Evolutionary conservation across 164 flowering plant genomes (phyloP).

Genomic region (Chimonanthus salicifolius): DNA sequence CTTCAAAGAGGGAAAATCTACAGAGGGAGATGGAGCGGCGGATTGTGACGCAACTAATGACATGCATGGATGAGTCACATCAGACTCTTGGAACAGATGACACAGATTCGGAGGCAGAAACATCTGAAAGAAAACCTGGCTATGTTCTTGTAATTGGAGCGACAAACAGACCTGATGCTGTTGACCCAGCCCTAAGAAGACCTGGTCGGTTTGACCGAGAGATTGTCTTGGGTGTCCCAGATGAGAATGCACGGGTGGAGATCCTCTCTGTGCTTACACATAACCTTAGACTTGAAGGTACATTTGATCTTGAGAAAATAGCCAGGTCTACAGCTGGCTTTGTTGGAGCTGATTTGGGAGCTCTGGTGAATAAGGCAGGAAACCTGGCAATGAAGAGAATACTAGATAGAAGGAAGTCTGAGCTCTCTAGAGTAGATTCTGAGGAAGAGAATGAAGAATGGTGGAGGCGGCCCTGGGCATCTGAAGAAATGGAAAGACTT

Average conservation of each 20-base stretch:
- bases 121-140: slow-evolving; percentile 40
- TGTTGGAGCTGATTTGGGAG: slow-evolving; percentile 88
- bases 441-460: slow-evolving; percentile 37
- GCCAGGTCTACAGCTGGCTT: slow-evolving; percentile 85
- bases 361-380: slow-evolving; percentile 74
- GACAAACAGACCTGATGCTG: slow-evolving; percentile 90
- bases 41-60: slow-evolving; percentile 87
- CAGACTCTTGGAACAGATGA: slow-evolving; percentile 27
- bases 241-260: slow-evolving; percentile 73
- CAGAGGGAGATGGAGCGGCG: slow-evolving; percentile 89
- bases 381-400: slow-evolving; percentile 73
- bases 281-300: slow-evolving; percentile 59
- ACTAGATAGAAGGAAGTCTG: slow-evolving; percentile 40
- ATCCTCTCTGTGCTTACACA: slow-evolving; percentile 64
- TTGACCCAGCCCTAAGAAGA: slow-evolving; percentile 85
- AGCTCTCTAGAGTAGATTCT: slow-evolving; percentile 22
- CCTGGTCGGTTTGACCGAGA: slow-evolving; percentile 92
- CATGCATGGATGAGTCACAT: slow-evolving; percentile 86
- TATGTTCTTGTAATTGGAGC: slow-evolving; percentile 95
- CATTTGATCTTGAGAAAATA: slow-evolving; percentile 58
- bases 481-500: slow-evolving; percentile 70
- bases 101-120: slow-evolving; percentile 25
- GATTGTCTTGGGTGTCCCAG: slow-evolving; percentile 69
- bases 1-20: slow-evolving; percentile 77
- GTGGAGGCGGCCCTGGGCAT: slow-evolving; percentile 60